Percentiles rank a stretch among this genome's conserved stretches.
phyloP scores from a whole-genome alignment of 805 yeast species.

The Cyberlindnera maclurae region DNA sequence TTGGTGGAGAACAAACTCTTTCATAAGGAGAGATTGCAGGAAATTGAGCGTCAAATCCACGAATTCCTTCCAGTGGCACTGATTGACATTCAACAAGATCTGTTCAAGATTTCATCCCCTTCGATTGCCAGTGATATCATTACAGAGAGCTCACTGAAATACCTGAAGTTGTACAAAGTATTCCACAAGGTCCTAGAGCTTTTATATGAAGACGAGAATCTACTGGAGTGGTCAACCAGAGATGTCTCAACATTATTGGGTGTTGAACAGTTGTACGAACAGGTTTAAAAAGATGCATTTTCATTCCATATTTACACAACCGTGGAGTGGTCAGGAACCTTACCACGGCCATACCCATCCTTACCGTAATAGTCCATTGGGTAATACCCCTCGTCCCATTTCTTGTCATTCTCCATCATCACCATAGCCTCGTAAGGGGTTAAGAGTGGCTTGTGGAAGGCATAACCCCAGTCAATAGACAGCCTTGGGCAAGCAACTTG shows the following conservation, averaged over 20 bases:
- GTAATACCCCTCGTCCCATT: constrained; percentile 59
- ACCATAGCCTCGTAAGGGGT: constrained; percentile 98
- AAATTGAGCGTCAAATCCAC: constrained; percentile 39
- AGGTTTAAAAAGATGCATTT: constrained; percentile 1
- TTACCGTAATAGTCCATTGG: constrained; percentile 95
- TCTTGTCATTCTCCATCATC: constrained; percentile 62
- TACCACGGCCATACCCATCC: constrained; percentile 90
- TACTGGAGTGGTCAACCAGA: constrained; percentile 44
- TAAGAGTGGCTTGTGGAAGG: constrained; percentile 81
- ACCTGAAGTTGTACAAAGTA: constrained; percentile 35
- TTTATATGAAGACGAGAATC: constrained; percentile 28
- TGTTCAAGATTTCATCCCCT: constrained; percentile 60
- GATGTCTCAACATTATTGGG: constrained; percentile 71
- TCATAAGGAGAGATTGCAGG: constrained; percentile 34
- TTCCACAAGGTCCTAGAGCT: constrained; percentile 29
- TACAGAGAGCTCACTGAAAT: constrained; percentile 39
- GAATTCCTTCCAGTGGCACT: constrained; percentile 53
- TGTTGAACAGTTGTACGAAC: constrained; percentile 34
- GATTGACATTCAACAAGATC: constrained; percentile 49
- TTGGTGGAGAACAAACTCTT: constrained; percentile 55
- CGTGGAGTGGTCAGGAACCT: constrained; percentile 42
- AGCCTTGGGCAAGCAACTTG: constrained; percentile 97
- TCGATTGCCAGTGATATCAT: constrained; percentile 49
- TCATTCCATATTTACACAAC: constrained; percentile 2
- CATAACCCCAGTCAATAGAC: constrained; percentile 98